Base-by-base conservation (phyloP, 2,329 filamentous ascomycete genomes). In the Xylariaceae sp. region DNA sequence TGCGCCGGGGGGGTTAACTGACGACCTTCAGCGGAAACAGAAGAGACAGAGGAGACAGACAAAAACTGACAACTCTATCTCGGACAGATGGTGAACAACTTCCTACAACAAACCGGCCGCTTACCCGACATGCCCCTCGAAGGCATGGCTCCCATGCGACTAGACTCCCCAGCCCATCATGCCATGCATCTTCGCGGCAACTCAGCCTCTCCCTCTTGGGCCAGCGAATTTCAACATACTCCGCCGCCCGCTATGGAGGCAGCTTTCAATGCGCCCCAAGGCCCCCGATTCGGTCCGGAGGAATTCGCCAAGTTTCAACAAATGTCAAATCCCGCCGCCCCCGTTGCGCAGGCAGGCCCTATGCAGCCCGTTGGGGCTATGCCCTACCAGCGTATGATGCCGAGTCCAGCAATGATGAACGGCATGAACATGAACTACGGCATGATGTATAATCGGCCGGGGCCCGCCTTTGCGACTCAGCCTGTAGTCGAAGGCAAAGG, bases 281-380 rank as follows among this genome's bases (percentile, higher is more conserved):
- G 71, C 6, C 74, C 80, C 2, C 80, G 80, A 27, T 96, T 96
- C 72, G 87, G 78, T 58, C 78, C 91, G 30, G 87, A 90, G 45
- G 94, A 97, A 63, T 97, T 96, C 70, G 85, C 89, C 47, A 84
- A 85, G 58, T 97, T 95, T 71, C 87, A 91, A 68, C 87, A 91
- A 67, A 81, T 85, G 70, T 84, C 81, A 60, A 79, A 81, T 19
- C 19, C 19, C 60, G 80, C 80, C 59, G 75, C 71, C 11, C 72
- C 72, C 31, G 73, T 76, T 11, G 73, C 78, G 12, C 67, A 81
- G 72, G 65, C 81, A 73, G 74, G 81, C 74, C 70, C 83, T 72
- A 68, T 89, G 80, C 74, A 87, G 76, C 62, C 81, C 74, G 69
- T 83, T 72, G 68, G 89, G 65, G 66, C 19, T 7, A 58, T 60